These are phyloP conservation scores for Penicillium herquei DNA, from an alignment of 495 filamentous ascomycete species.

Conservation along the genomic window DNA sequence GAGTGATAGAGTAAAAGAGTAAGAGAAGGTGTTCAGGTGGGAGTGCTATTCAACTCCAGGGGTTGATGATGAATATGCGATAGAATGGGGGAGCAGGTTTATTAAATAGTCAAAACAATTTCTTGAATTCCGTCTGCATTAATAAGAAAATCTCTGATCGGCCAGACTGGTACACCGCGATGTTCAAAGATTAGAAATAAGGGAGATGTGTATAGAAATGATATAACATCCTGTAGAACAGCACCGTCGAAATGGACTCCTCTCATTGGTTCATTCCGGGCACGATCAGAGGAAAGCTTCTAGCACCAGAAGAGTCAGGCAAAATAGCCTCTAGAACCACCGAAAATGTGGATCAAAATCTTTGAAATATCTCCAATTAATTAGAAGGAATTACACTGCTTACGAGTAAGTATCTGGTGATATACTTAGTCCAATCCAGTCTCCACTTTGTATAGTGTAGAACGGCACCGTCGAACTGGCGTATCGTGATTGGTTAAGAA, in stretches of 20 bases:
- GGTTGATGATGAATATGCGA: too few relatives aligned
- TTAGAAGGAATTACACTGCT: background rate
- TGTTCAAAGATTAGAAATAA: background rate
- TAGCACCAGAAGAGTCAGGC: too few relatives aligned
- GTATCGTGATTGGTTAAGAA: background rate
- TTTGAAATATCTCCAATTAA: too few relatives aligned
- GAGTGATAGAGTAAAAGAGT: too few relatives aligned
- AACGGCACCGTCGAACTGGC: conserved; percentile 4
- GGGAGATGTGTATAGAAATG: background rate
- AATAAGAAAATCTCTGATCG: background rate
- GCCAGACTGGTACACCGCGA: background rate
- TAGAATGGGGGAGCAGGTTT: background rate
- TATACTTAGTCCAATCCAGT: too few relatives aligned
- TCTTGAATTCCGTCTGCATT: background rate
- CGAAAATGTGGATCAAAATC: too few relatives aligned
- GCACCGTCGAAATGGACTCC: background rate
- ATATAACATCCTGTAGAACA: background rate
- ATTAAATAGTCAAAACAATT: background rate
- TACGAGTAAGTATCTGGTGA: background rate
- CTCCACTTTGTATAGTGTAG: background rate
- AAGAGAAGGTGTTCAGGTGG: too few relatives aligned
- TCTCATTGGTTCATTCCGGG: background rate
- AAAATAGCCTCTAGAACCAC: too few relatives aligned
- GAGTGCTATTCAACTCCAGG: too few relatives aligned
- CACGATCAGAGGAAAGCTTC: background rate